Evolutionary conservation across 2,329 filamentous ascomycete species (phyloP).

Genomic region (Neonectria ditissima): DNA sequence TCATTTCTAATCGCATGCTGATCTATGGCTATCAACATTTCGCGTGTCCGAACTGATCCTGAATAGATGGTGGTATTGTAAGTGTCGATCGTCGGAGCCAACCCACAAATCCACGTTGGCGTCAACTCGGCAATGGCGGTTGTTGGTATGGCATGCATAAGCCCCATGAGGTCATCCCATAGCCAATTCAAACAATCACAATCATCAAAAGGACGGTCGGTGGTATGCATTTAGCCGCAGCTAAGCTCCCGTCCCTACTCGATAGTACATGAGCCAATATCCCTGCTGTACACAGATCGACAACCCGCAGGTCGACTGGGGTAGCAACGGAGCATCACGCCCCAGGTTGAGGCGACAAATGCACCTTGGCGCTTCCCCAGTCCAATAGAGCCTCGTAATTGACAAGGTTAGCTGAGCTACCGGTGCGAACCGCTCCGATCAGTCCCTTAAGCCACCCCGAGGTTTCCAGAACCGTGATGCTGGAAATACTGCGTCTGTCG

Average conservation of each 20-base stretch:
- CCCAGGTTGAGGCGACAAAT: slow-evolving; percentile 16
- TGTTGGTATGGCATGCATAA: not conserved
- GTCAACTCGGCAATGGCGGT: not conserved
- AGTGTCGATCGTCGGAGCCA: no score
- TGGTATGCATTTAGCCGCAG: slow-evolving; percentile 15
- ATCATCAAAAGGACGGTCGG: slow-evolving; percentile 1
- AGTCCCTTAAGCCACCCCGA: slow-evolving; percentile 1
- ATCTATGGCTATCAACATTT: not conserved
- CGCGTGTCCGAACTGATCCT: not conserved
- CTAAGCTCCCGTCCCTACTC: slow-evolving; percentile 13
- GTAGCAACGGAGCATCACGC: slow-evolving; percentile 24
- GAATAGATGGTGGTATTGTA: not conserved
- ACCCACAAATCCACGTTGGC: not conserved
- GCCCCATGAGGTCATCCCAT: slow-evolving; percentile 3
- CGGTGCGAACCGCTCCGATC: slow-evolving; percentile 23
- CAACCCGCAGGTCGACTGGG: slow-evolving; percentile 23
- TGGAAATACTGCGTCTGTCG: slow-evolving; percentile 6
- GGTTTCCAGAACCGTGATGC: slow-evolving; percentile 8
- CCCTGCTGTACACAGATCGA: slow-evolving; percentile 25
- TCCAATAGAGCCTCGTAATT: slow-evolving; percentile 24
- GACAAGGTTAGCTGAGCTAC: slow-evolving; percentile 8
- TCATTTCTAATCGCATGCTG: not conserved
- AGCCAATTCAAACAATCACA: slow-evolving; percentile 5
- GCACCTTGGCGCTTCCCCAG: slow-evolving; percentile 10
- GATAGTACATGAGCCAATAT: slow-evolving; percentile 9